A percentile compares a stretch with the other conserved stretches of the same genome.
phyloP scores from a whole-genome alignment of 305 asterid genomes.

The Petunia hybrid region DNA sequence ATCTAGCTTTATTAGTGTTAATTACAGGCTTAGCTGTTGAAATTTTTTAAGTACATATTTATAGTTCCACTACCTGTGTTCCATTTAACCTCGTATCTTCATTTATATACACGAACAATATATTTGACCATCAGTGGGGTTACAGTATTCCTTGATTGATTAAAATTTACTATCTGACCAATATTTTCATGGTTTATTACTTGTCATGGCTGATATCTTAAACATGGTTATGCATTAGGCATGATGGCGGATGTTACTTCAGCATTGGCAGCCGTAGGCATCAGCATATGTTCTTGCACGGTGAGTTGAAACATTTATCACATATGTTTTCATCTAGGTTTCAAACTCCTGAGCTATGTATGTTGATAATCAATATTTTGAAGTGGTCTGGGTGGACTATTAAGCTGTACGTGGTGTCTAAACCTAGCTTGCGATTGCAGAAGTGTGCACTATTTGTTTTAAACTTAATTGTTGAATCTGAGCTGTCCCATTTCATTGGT shows the following conservation, averaged over 20 bases:
- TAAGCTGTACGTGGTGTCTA: neutral
- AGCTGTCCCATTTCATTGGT: neutral
- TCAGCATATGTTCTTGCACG: slow-evolving; percentile 83
- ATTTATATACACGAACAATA: neutral
- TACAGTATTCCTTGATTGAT: neutral
- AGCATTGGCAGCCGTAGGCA: slow-evolving; percentile 76
- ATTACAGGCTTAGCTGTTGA: neutral
- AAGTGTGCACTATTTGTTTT: neutral
- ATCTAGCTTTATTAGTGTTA: neutral
- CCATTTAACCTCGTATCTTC: slow-evolving; percentile 12
- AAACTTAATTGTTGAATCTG: neutral
- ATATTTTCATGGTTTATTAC: neutral
- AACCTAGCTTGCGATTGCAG: neutral
- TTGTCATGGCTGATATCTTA: slow-evolving; percentile 15
- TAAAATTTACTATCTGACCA: slow-evolving; percentile 10
- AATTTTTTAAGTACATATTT: neutral
- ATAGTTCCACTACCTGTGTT: slow-evolving; percentile 15
- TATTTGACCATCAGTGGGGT: neutral
- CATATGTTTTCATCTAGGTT: slow-evolving; percentile 26
- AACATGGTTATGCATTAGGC: slow-evolving; percentile 49
- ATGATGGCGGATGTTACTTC: slow-evolving; percentile 91
- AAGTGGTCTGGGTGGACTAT: neutral
- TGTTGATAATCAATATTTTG: slow-evolving; percentile 7
- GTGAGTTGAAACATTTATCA: slow-evolving; percentile 57
- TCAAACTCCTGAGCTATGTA: slow-evolving; percentile 10